A percentile compares a stretch with the other conserved stretches of the same genome.
phyloP scores from a whole-genome alignment of 768 basidiomycete genomes.

The Termitomyces eurrhizus region DNA sequence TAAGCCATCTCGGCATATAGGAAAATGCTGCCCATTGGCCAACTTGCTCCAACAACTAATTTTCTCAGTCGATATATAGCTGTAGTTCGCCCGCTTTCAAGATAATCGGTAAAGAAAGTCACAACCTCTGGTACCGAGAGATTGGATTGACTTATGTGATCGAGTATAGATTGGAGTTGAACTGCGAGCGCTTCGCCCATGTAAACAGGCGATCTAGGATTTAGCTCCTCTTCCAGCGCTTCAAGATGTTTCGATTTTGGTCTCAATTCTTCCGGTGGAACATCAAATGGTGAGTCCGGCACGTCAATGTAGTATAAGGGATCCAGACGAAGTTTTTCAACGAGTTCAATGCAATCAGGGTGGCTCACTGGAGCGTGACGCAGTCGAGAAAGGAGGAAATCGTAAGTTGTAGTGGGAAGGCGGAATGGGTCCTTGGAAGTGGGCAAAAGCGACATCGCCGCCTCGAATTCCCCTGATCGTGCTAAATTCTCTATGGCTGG shows the following conservation, averaged over 20 bases:
- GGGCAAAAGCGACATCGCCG: slow-evolving; percentile 46
- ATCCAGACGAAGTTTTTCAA: slow-evolving; percentile 18
- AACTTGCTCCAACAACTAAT: slow-evolving; percentile 21
- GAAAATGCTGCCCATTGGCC: slow-evolving; percentile 22
- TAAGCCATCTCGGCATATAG: slow-evolving; percentile 42
- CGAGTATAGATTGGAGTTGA: slow-evolving; percentile 3
- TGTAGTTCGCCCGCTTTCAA: slow-evolving; percentile 27
- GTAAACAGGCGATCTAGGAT: slow-evolving; percentile 3
- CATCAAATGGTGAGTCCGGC: not conserved
- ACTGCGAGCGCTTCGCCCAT: slow-evolving; percentile 9
- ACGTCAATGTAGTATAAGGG: slow-evolving; percentile 2
- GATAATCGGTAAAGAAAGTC: slow-evolving; percentile 32
- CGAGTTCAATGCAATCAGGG: slow-evolving; percentile 11
- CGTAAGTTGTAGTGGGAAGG: slow-evolving; percentile 34
- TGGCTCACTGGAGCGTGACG: slow-evolving; percentile 7
- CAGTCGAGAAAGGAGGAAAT: slow-evolving; percentile 27
- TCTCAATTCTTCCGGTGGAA: no score
- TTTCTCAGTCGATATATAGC: slow-evolving; percentile 32
- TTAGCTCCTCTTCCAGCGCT: not conserved
- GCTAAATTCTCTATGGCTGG: slow-evolving; percentile 39
- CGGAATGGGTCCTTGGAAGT: slow-evolving; percentile 24
- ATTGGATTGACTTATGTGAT: not conserved
- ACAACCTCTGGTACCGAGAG: slow-evolving; percentile 25
- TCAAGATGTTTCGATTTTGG: not conserved
- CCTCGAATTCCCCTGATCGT: slow-evolving; percentile 29